Evolutionary conservation across 495 filamentous ascomycete species (phyloP).

Genomic region (Aspergillus avenaceus): DNA sequence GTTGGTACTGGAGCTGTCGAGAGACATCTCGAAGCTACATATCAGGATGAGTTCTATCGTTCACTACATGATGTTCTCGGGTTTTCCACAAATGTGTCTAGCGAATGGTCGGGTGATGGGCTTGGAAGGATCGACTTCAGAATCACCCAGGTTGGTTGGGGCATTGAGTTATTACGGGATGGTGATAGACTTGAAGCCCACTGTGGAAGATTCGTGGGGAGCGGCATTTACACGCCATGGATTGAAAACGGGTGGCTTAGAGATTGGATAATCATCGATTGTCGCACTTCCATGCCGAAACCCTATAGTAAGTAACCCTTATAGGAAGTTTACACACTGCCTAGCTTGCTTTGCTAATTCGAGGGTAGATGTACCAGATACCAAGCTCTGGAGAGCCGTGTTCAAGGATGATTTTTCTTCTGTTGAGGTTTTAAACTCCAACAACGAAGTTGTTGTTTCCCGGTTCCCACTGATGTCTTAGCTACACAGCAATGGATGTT

Average conservation of each 20-base stretch:
- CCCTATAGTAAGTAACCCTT: slow-evolving; percentile 3
- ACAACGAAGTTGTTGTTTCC: slow-evolving; percentile 1
- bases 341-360: no score
- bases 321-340: no score
- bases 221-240: slow-evolving; percentile 8
- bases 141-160: slow-evolving; percentile 9
- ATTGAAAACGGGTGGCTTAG: slow-evolving; percentile 1
- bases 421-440: not conserved
- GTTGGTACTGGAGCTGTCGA: no score
- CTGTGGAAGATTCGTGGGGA: slow-evolving; percentile 5
- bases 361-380: slow-evolving; percentile 5
- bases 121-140: slow-evolving; percentile 11
- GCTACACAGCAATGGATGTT: no score
- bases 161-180: slow-evolving; percentile 12
- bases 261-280: slow-evolving; percentile 11
- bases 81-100: not conserved
- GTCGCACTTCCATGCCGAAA: not conserved
- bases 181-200: slow-evolving; percentile 5
- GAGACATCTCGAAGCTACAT: slow-evolving; percentile 8
- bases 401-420: slow-evolving; percentile 5
- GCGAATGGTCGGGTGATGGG: slow-evolving; percentile 11
- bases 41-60: slow-evolving; percentile 15
- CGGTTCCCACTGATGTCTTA: not conserved
- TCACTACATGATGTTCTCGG: slow-evolving; percentile 6
- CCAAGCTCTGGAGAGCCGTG: slow-evolving; percentile 11